Base-by-base conservation (phyloP, 2,329 filamentous ascomycete species). In the Nakataea oryzae region DNA sequence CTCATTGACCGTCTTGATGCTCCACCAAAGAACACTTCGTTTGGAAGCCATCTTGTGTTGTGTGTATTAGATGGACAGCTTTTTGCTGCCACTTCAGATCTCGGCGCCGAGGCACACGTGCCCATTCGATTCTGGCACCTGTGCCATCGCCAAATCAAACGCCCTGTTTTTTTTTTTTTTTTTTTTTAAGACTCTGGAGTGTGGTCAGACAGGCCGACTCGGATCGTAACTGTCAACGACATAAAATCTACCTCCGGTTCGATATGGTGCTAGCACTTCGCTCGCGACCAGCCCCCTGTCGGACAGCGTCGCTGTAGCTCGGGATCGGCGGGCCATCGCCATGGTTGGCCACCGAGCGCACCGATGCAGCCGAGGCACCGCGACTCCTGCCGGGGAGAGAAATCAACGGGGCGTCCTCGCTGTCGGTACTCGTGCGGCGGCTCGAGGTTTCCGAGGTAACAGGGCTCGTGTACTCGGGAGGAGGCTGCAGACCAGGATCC, bases 231-330 rank as follows among this genome's bases (percentile, higher is more conserved):
- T n/a, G n/a, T n/a, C n/a, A n/a, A n/a, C n/a, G n/a, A n/a, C n/a
- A 24, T 11, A 17, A 17, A 6, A n/a, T 24, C 41, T 50, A 50
- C 41, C 41, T 50, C 21, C 21, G 41, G 41, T 50, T 6, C 4
- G 66, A 66, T 60, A 60, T 59, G 24, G 74, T 71, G 64, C 77
- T 79, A 59, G 74, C 74, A 67, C 77, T 79, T 64, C 77, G 74
- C 61, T 79, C 75, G 60, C 77, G 74, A 63, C 76, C 76, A 34
- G 77, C 78, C 58, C 81, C 81, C 66, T 84, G 79, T 62, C 77
- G 75, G 55, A 92, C 80, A 1, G 90, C 91, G 64, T 90, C 90
- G 72, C 86, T 90, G 71, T 96, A 96, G 69, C 85, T 93, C 2
- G 91, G 91, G 65, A 95, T 92, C 0, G 91, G 90, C 28, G 90